phyloP scores from a whole-genome alignment of 1,139 yeast species.

The Protomyces arabidopsidicola region DNA sequence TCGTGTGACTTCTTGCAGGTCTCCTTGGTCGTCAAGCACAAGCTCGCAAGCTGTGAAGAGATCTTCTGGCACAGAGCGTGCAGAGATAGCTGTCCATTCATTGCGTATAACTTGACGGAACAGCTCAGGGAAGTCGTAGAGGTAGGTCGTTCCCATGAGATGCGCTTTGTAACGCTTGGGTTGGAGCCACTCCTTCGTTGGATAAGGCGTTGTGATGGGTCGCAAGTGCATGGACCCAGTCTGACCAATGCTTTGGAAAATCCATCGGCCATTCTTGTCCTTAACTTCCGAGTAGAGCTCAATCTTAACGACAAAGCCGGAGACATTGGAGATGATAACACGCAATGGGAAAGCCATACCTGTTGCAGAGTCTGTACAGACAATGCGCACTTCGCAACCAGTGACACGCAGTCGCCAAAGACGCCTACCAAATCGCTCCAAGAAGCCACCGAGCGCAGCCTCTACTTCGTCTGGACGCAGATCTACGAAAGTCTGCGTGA shows the following conservation, averaged over 20 bases:
- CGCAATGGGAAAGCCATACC: constrained; percentile 92
- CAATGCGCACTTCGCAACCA: constrained; percentile 94
- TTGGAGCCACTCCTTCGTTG: constrained; percentile 95
- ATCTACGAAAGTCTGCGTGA: constrained; percentile 81
- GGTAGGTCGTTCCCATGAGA: constrained; percentile 95
- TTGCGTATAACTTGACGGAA: constrained; percentile 88
- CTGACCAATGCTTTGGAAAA: constrained; percentile 81
- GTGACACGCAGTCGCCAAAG: constrained; percentile 95
- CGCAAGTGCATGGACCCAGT: constrained; percentile 96
- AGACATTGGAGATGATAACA: constrained; percentile 91
- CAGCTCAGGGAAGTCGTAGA: constrained; percentile 96
- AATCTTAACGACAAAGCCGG: constrained; percentile 94
- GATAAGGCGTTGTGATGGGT: constrained; percentile 91
- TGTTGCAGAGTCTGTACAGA: constrained; percentile 81
- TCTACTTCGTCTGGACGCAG: constrained; percentile 93
- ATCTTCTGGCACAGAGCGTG: constrained; percentile 63
- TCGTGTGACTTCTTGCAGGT: constrained; percentile 81
- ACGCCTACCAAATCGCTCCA: constrained; percentile 95
- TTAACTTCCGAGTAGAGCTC: constrained; percentile 92
- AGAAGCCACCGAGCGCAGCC: constrained; percentile 94
- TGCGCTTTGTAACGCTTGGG: constrained; percentile 98
- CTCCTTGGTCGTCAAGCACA: constrained; percentile 65
- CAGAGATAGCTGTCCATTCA: constrained; percentile 63
- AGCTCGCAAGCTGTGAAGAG: constrained; percentile 74
- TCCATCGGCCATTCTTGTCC: constrained; percentile 91